A percentile compares a stretch with the other conserved stretches of the same genome.
These are phyloP conservation scores for Marvania coccoides DNA, from an alignment of 139 green algal species.

Conservation along the genomic window DNA sequence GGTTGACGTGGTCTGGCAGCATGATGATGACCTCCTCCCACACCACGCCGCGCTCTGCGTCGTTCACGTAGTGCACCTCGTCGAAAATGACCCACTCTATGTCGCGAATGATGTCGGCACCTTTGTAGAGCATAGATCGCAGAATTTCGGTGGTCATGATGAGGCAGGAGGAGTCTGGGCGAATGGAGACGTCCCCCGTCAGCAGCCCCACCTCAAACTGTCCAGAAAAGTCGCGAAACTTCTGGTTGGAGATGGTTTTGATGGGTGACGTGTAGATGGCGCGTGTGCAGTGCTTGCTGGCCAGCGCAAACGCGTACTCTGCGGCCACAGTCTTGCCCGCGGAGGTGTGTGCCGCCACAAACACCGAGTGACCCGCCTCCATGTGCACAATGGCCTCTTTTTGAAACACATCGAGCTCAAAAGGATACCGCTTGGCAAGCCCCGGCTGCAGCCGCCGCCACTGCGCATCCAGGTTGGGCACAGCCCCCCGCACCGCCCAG, in stretches of 20 bases:
- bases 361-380: constrained; percentile 67
- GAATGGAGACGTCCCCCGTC: constrained; percentile 91
- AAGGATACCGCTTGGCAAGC: constrained; percentile 32
- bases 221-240: constrained; percentile 89
- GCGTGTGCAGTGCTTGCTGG: constrained; percentile 63
- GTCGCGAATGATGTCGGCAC: constrained; percentile 85
- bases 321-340: constrained; percentile 96
- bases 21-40: constrained; percentile 99
- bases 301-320: constrained; percentile 95
- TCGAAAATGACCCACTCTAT: constrained; percentile 97
- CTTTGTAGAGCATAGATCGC: constrained; percentile 92
- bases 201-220: constrained; percentile 89
- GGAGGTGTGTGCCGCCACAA: constrained; percentile 90
- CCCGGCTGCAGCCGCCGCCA: constrained; percentile 9
- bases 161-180: constrained; percentile 77
- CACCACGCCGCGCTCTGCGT: constrained; percentile 81
- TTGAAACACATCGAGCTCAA: constrained; percentile 87
- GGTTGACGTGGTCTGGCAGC: constrained; percentile 85
- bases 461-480: constrained; percentile 26
- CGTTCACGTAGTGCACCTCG: constrained; percentile 98
- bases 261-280: constrained; percentile 94
- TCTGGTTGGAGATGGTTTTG: constrained; percentile 99
- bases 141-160: constrained; percentile 99
- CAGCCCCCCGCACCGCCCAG: constrained; percentile 12
- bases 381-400: constrained; percentile 77